Evolutionary conservation across 192 early-diverging fungal species (phyloP).

Genomic region (Geranomyces variabilis): DNA sequence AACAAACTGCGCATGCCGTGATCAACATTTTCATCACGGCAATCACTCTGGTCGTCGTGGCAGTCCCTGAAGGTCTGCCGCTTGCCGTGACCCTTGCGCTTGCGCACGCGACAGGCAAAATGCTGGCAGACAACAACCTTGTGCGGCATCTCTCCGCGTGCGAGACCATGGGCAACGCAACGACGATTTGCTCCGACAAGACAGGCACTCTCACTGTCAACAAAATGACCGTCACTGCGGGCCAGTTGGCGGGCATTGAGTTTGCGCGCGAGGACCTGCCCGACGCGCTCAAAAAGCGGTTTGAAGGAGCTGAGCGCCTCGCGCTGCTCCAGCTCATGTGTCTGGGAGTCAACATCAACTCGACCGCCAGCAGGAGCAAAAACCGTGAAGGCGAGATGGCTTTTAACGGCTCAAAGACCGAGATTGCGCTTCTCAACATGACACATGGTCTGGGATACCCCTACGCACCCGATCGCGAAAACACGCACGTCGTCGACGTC

Average conservation of each 20-base stretch:
- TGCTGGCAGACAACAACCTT: conserved; percentile 97
- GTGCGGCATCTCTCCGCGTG: conserved; percentile 95
- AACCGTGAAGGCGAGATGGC: conserved; percentile 28
- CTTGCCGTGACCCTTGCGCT: conserved; percentile 95
- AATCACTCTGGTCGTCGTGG: conserved; percentile 95
- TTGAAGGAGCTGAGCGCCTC: neutral
- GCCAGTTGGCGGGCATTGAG: conserved; percentile 70
- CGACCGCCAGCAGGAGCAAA: conserved; percentile 66
- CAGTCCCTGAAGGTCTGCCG: conserved; percentile 97
- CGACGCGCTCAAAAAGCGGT: conserved; percentile 35
- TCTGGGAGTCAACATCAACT: conserved; percentile 62
- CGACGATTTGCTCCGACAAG: conserved; percentile 98
- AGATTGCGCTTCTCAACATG: conserved; percentile 87
- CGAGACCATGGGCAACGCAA: conserved; percentile 98
- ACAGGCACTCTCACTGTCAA: conserved; percentile 98
- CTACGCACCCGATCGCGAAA: conserved; percentile 67
- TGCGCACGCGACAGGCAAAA: conserved; percentile 89
- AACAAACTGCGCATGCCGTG: conserved; percentile 25
- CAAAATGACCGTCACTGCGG: conserved; percentile 94
- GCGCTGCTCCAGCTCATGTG: conserved; percentile 71
- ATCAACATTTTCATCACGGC: conserved; percentile 81
- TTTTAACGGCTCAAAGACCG: conserved; percentile 92
- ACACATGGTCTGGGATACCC: conserved; percentile 64
- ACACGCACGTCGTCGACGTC: conserved; percentile 67
- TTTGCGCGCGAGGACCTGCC: conserved; percentile 58